Conservation (phyloP, 768 basidiomycete species). For the Boletus rubescentipes region DNA sequence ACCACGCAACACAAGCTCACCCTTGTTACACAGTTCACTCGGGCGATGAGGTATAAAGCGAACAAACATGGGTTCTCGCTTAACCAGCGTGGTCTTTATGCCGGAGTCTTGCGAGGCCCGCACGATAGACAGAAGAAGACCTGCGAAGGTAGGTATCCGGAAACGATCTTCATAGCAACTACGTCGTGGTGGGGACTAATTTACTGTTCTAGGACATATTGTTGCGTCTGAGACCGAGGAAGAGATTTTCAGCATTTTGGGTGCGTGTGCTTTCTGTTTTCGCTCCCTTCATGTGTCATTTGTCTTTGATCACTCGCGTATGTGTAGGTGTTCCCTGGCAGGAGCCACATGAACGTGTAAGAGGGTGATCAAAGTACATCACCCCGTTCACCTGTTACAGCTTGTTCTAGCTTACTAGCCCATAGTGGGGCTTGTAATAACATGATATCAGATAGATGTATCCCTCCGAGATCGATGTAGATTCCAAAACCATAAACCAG, state of each 20-base stretch:
- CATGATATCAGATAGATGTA: background rate
- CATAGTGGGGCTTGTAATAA: background rate
- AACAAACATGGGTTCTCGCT: constrained; percentile 77
- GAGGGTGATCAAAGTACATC: constrained; percentile 24
- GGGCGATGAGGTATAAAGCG: constrained; percentile 84
- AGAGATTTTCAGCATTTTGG: constrained; percentile 79
- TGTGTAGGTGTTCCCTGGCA: constrained; percentile 70
- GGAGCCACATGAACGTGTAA: constrained; percentile 73
- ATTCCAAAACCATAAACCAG: background rate
- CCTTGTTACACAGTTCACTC: constrained; percentile 68
- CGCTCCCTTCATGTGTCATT: background rate
- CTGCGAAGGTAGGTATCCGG: constrained; percentile 44
- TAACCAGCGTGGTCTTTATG: constrained; percentile 83
- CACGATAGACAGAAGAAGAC: constrained; percentile 59
- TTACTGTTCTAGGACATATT: constrained; percentile 48
- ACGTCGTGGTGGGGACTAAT: background rate
- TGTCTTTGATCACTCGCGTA: background rate
- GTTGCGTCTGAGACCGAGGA: constrained; percentile 83
- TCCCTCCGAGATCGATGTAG: too few relatives aligned
- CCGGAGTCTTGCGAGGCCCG: constrained; percentile 70
- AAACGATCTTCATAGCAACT: background rate
- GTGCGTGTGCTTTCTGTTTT: constrained; percentile 28
- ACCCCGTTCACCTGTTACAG: background rate
- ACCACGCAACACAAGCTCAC: background rate
- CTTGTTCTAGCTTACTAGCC: background rate